Base-by-base conservation (phyloP, 768 basidiomycete species). In the Arthromyces matolae region DNA sequence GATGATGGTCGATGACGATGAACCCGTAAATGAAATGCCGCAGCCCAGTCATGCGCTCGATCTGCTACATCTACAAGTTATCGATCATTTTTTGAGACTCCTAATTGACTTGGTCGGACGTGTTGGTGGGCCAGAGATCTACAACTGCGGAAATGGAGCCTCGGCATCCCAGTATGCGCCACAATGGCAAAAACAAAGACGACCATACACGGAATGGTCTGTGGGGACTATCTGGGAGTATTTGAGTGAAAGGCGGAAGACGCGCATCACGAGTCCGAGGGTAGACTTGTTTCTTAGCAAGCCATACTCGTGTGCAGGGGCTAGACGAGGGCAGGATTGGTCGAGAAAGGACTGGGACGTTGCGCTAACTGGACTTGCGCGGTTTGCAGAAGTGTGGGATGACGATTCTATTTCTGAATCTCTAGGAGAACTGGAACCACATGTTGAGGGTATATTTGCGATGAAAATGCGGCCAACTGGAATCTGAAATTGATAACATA, bases 321-420 rank as follows among this genome's bases (percentile, higher is more conserved):
- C 78, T 13, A 75, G 86, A 37, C 66, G 77, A n/a, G 89, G 89
- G 2, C 77, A 81, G 57, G 85, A 90, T 53, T 92, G 87, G 87
- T 72, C 83, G 10, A 69, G 77, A 37, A 67, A 72, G 42, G 85
- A 83, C 56, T 91, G 89, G 88, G 68, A 75, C 53, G 69, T 75
- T 10, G 77, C 69, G 23, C 60, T 85, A 48, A 55, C 56, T 6
- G 71, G 68, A 41, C 56, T 91, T 58, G 64, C 60, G 25, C 60
- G 59, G 22, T 64, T 87, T 31, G 84, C 78, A 1, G 64, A 61
- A 1, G 54, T 60, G 20, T 89, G 83, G 77, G 65, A 64, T 3
- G 82, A 86, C 42, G 65, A 60, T 8, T 71, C 68, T n/a, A 69
- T 89, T 28, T 52, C 60, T 5, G 76, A 76, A 51, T 80, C 81